Conservation (phyloP, 495 filamentous ascomycete genomes). For the Elasticomyces elasticus region DNA sequence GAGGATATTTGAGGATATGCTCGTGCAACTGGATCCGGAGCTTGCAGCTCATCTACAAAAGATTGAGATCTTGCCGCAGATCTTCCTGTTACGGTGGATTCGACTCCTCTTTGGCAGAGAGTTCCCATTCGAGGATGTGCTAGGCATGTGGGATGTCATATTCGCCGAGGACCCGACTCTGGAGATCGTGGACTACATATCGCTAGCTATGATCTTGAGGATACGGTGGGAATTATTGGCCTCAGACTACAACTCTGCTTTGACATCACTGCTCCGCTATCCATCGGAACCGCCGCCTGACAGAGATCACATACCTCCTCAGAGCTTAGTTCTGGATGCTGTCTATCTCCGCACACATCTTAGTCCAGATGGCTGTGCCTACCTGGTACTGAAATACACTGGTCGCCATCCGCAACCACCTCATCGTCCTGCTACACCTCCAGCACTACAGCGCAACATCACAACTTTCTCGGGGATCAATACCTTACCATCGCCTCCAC, state of each 20-base stretch:
- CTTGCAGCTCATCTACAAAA: constrained; percentile 71
- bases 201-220: constrained; percentile 85
- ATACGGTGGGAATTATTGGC: constrained; percentile 82
- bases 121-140: constrained; percentile 75
- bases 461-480: constrained; percentile 14
- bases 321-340: constrained; percentile 80
- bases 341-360: constrained; percentile 71
- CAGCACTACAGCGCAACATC: constrained; percentile 20
- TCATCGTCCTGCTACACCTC: constrained; percentile 21
- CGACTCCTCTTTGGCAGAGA: constrained; percentile 87
- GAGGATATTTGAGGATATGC: constrained; percentile 70
- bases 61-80: constrained; percentile 87
- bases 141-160: constrained; percentile 80
- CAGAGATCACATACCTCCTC: constrained; percentile 45
- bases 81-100: constrained; percentile 97
- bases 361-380: constrained; percentile 56
- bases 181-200: constrained; percentile 76
- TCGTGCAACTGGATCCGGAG: constrained; percentile 69
- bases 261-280: constrained; percentile 76
- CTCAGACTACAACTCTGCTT: constrained; percentile 73
- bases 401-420: constrained; percentile 33
- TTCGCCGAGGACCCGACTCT: constrained; percentile 82
- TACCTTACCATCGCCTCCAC: neutral
- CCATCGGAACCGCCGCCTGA: constrained; percentile 42
- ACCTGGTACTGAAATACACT: constrained; percentile 76